Evolutionary conservation across 2,329 filamentous ascomycete genomes (phyloP), one percentile per base, ranked within the genome.

Genomic region (Knoxdaviesia proteae): DNA sequence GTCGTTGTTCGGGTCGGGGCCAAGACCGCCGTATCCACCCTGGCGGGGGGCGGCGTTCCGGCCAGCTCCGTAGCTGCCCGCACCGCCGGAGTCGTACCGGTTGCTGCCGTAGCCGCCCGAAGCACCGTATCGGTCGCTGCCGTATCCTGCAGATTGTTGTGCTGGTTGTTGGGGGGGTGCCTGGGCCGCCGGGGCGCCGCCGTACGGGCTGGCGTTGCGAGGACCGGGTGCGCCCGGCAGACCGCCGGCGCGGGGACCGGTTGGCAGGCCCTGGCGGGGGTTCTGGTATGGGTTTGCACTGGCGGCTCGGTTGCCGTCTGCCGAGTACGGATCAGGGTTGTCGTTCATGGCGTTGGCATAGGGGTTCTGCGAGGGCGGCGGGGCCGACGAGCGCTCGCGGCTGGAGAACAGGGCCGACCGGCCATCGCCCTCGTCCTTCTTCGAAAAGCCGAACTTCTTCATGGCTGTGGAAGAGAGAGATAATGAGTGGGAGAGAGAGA

Each of bases 11-110:
- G 38, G 34, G 9, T 34, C 32, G 32, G 38, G 20, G 39, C 70
- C 71, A 44, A 78, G 58, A 6, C 72, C 72, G 34, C 75, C 74
- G 48, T 79, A 79, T 32, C 74, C 74, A 39, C 71, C 69, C 7
- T 67, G 64, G 8, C 69, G 54, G 32, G 56, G 48, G 7, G 58
- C 47, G 10, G 54, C 65, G 52, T 75, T 75, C 55, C 64, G 59
- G 49, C 68, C 72, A 47, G 57, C 58, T 8, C 67, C 67, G 46
- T 74, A 74, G 34, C 68, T 68, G 34, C 60, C 60, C 9, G 59
- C 49, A 34, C 39, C 36, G 20, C 55, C 54, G 9, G 63, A 64
- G 2, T 69, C 71, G 50, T 68, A 72, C 48, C 62, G 65, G 31
- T 71, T 66, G 38, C 63, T 59, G 36, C 66, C 67, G 48, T 75